Conservation (phyloP, 2,329 filamentous ascomycete species). For the Calonectria honghensis region DNA sequence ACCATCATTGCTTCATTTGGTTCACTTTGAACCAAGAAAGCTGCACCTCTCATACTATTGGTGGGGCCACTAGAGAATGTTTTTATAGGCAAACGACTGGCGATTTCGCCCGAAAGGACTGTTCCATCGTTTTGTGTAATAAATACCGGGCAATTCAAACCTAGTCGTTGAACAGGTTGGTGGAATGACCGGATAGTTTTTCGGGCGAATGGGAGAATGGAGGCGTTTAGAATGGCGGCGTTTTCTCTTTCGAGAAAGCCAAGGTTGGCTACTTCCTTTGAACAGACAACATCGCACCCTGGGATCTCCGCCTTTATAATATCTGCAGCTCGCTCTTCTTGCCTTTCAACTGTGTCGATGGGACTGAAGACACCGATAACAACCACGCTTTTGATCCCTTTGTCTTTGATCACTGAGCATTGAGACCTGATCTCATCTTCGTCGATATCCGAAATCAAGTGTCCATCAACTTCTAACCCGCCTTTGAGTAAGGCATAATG, state of each 20-base stretch:
- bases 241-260: constrained; percentile 79
- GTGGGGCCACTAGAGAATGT: constrained; percentile 79
- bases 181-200: constrained; percentile 75
- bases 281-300: constrained; percentile 68
- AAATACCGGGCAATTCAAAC: constrained; percentile 73
- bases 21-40: constrained; percentile 70
- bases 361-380: constrained; percentile 72
- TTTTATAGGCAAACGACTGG: constrained; percentile 74
- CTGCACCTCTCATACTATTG: constrained; percentile 78
- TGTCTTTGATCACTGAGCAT: constrained; percentile 61
- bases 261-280: constrained; percentile 71
- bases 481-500: constrained; percentile 68
- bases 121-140: constrained; percentile 80
- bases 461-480: constrained; percentile 72
- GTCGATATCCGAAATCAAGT: constrained; percentile 67
- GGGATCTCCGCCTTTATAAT: constrained; percentile 65
- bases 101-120: constrained; percentile 71
- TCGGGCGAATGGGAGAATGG: constrained; percentile 75
- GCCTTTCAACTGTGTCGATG: constrained; percentile 68
- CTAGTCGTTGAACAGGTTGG: constrained; percentile 69
- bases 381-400: constrained; percentile 69
- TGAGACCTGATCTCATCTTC: constrained; percentile 63
- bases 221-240: constrained; percentile 78
- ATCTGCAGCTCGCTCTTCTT: constrained; percentile 69
- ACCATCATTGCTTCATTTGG: constrained; percentile 70